phyloP scores from a whole-genome alignment of 208 protist genomes.

The Porcisia deanei region DNA sequence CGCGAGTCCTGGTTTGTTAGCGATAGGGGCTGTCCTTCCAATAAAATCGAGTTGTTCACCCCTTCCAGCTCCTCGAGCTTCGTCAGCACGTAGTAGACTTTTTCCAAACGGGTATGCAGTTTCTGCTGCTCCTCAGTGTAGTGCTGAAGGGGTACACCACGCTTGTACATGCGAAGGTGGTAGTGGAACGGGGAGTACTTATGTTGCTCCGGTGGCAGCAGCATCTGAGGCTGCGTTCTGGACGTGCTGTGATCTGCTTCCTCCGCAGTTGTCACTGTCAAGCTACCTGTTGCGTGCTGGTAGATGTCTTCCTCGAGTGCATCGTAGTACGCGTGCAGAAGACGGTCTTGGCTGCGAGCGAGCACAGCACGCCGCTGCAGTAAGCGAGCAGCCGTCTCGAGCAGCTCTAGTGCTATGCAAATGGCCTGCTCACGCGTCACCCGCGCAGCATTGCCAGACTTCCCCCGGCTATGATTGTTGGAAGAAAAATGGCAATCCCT shows the following conservation, averaged over 20 bases:
- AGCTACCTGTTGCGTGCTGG: background rate
- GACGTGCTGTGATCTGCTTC: background rate
- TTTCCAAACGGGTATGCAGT: constrained; percentile 45
- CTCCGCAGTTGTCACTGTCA: background rate
- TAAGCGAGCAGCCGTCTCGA: constrained; percentile 38
- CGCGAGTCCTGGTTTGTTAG: background rate
- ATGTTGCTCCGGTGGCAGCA: constrained; percentile 20
- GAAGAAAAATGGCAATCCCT: constrained; percentile 2
- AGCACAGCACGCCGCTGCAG: constrained; percentile 34
- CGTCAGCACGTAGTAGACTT: constrained; percentile 50
- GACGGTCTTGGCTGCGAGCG: constrained; percentile 29
- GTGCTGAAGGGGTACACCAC: constrained; percentile 34
- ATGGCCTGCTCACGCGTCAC: constrained; percentile 38
- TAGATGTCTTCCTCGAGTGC: constrained; percentile 60
- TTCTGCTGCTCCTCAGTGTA: constrained; percentile 36
- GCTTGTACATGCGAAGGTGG: constrained; percentile 42
- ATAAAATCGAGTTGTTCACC: constrained; percentile 25
- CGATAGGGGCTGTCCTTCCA: constrained; percentile 8
- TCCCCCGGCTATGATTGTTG: background rate
- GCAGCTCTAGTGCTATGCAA: constrained; percentile 32
- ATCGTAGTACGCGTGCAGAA: constrained; percentile 68
- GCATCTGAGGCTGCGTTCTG: background rate
- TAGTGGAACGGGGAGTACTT: constrained; percentile 44
- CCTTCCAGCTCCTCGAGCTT: constrained; percentile 59
- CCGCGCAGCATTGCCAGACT: background rate